phyloP scores from a whole-genome alignment of 345 rosid genomes.

The Eucalyptus cloeziana region DNA sequence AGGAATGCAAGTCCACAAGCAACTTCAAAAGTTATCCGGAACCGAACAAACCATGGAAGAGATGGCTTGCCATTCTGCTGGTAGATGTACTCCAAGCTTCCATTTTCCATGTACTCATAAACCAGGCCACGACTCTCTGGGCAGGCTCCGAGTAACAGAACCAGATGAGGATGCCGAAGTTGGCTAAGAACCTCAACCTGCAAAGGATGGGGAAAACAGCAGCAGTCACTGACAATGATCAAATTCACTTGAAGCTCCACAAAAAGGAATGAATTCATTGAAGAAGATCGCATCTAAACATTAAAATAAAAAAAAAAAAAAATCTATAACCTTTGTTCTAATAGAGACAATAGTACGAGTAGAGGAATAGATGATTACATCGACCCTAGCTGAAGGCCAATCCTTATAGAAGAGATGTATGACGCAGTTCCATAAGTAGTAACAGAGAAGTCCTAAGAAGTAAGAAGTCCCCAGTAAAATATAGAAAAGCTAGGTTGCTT shows the following conservation, averaged over 20 bases:
- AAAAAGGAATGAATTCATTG: neutral
- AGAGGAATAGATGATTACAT: neutral
- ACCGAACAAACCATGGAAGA: constrained; percentile 78
- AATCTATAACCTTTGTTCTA: neutral
- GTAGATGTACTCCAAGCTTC: constrained; percentile 52
- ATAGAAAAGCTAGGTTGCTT: neutral
- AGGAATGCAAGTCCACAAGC: constrained; percentile 82
- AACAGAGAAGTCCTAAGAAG: neutral
- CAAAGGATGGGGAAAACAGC: neutral
- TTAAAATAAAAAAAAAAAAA: neutral
- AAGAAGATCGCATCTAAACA: neutral
- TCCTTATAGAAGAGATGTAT: neutral
- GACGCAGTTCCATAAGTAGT: neutral
- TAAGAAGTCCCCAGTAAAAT: neutral
- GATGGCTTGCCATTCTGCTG: constrained; percentile 43
- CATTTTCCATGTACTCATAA: constrained; percentile 82
- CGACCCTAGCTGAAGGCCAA: neutral
- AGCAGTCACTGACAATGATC: neutral
- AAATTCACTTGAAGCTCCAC: neutral
- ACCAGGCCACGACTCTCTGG: constrained; percentile 71
- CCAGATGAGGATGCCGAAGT: constrained; percentile 65
- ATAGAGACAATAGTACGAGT: neutral
- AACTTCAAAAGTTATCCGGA: constrained; percentile 62
- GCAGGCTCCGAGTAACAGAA: constrained; percentile 87
- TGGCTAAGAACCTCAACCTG: constrained; percentile 86